Evolutionary conservation across 1,284 basidiomycete species (phyloP).

Genomic region (Rhizopogon hawkerae): DNA sequence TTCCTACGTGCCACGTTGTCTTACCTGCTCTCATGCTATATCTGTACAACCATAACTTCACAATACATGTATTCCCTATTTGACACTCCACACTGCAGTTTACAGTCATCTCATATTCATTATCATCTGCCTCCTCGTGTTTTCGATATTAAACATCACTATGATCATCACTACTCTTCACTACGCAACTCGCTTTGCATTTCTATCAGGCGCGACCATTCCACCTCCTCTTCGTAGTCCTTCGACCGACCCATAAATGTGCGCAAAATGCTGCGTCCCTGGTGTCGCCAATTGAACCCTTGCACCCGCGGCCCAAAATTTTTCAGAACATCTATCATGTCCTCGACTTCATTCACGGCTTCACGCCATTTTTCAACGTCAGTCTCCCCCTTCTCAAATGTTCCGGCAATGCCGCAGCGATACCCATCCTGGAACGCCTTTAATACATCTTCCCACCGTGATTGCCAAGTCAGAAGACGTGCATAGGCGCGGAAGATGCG

Average conservation of each 20-base stretch:
- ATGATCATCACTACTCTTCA: slow-evolving; percentile 15
- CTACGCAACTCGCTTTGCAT: slow-evolving; percentile 48
- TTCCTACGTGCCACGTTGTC: neutral
- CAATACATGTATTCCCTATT: slow-evolving; percentile 10
- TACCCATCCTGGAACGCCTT: slow-evolving; percentile 82
- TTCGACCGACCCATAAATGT: slow-evolving; percentile 78
- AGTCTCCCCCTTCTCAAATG: slow-evolving; percentile 57
- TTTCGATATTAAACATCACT: slow-evolving; percentile 1
- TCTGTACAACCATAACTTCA: slow-evolving; percentile 8
- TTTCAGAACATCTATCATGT: slow-evolving; percentile 74
- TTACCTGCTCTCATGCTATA: slow-evolving; percentile 3
- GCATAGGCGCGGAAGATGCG: slow-evolving; percentile 78
- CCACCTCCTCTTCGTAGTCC: slow-evolving; percentile 82
- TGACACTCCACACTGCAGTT: slow-evolving; percentile 12
- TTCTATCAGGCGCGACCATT: slow-evolving; percentile 65
- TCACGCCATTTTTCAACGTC: slow-evolving; percentile 62
- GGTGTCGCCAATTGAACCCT: slow-evolving; percentile 69
- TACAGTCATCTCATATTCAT: slow-evolving; percentile 1
- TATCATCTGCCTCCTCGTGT: neutral
- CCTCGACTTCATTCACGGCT: slow-evolving; percentile 71
- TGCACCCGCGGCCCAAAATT: slow-evolving; percentile 72
- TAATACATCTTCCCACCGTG: slow-evolving; percentile 66
- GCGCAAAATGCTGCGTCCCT: slow-evolving; percentile 81
- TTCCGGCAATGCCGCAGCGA: slow-evolving; percentile 62
- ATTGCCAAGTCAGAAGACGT: slow-evolving; percentile 67